These are phyloP conservation scores for Cynara cardunculus DNA, from an alignment of 129 eudicot genomes.

Conservation along the genomic window DNA sequence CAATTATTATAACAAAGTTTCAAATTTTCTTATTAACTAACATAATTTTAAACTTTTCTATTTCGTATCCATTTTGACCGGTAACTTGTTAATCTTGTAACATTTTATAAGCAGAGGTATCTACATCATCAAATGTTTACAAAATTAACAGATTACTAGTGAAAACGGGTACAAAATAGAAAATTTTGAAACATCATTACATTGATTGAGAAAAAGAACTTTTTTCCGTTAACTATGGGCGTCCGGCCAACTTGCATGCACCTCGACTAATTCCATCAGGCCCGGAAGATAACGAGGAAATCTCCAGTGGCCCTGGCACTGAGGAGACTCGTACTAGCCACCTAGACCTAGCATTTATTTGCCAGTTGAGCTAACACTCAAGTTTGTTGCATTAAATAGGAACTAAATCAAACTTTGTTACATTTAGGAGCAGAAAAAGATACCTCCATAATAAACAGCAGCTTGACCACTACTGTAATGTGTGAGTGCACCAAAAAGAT, in stretches of 20 bases:
- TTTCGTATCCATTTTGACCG: neutral
- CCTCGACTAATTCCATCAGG: too few relatives aligned
- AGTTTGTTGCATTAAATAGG: neutral
- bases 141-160: neutral
- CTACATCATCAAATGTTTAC: neutral
- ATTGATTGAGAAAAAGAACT: too few relatives aligned
- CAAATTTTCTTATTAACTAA: neutral
- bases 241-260: too few relatives aligned
- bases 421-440: neutral
- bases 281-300: too few relatives aligned
- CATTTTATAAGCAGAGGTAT: neutral
- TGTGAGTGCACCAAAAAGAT: constrained; percentile 78
- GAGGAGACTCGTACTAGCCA: too few relatives aligned
- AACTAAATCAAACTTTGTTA: neutral
- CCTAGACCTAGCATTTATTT: too few relatives aligned
- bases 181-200: too few relatives aligned
- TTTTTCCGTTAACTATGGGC: too few relatives aligned
- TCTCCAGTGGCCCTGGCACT: too few relatives aligned
- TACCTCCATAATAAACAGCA: constrained; percentile 93
- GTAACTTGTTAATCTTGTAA: neutral
- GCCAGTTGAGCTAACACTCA: neutral
- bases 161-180: neutral
- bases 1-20: neutral
- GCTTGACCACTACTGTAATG: constrained; percentile 96
- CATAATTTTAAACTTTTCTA: neutral